phyloP scores from a whole-genome alignment of 306 rosid species.

The Alnus glutinosa region DNA sequence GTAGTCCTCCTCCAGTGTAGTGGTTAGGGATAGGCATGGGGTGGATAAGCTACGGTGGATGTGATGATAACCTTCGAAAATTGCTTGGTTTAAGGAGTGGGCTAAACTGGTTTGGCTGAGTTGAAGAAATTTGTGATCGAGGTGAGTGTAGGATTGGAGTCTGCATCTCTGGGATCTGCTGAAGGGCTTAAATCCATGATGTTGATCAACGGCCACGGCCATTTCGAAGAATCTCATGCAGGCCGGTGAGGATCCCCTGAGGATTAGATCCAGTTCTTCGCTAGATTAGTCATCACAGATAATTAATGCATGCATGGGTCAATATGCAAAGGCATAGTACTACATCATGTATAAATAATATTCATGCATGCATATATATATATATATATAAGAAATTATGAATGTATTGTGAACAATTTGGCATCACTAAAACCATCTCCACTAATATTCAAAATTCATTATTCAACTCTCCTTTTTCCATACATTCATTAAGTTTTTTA shows the following conservation, averaged over 20 bases:
- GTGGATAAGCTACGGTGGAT: conserved; percentile 90
- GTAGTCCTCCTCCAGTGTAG: conserved; percentile 45
- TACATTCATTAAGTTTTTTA: no score
- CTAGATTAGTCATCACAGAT: conserved; percentile 23
- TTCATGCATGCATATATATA: no score
- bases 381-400: no score
- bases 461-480: neutral
- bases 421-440: no score
- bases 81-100: conserved; percentile 52
- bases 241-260: conserved; percentile 35
- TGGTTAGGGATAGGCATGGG: conserved; percentile 72
- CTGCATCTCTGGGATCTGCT: conserved; percentile 67
- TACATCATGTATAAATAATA: no score
- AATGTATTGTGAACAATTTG: no score
- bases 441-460: no score
- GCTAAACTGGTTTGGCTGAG: conserved; percentile 38
- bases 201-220: conserved; percentile 79
- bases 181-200: conserved; percentile 61
- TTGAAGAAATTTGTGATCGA: conserved; percentile 49
- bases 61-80: conserved; percentile 43
- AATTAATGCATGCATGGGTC: no score
- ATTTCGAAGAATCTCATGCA: conserved; percentile 63
- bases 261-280: conserved; percentile 37
- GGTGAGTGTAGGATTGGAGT: conserved; percentile 75
- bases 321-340: no score